Conservation (phyloP, 2,329 filamentous ascomycete species). For the Elsinoe perseae region DNA sequence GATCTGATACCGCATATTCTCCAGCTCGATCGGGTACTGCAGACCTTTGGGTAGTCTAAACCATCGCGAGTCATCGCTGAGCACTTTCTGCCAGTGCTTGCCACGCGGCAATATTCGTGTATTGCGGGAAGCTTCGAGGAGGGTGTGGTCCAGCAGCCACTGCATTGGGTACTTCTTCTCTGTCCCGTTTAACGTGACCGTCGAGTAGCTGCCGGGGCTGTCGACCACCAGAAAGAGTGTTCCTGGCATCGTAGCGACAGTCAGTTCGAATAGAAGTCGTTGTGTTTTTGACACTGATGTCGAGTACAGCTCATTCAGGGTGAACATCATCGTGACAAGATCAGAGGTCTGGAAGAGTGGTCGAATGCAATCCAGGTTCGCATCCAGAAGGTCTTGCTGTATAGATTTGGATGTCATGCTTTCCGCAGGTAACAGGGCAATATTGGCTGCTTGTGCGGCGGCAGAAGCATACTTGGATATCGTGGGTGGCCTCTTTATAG, state of each 20-base stretch:
- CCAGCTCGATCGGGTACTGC: slow-evolving; percentile 73
- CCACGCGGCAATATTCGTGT: slow-evolving; percentile 17
- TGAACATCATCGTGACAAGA: slow-evolving; percentile 81
- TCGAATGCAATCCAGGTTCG: slow-evolving; percentile 32
- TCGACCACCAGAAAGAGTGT: slow-evolving; percentile 79
- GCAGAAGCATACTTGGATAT: slow-evolving; percentile 43
- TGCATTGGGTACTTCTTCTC: slow-evolving; percentile 80
- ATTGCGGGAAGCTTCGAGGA: slow-evolving; percentile 40
- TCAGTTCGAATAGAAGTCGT: slow-evolving; percentile 62
- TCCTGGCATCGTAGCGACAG: slow-evolving; percentile 48
- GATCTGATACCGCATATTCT: slow-evolving; percentile 93
- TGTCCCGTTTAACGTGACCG: slow-evolving; percentile 54
- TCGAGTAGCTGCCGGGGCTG: slow-evolving; percentile 88
- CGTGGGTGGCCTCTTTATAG: slow-evolving; percentile 46
- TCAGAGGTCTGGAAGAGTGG: slow-evolving; percentile 27
- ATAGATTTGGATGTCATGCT: slow-evolving; percentile 36
- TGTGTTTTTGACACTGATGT: slow-evolving; percentile 68
- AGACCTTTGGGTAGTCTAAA: slow-evolving; percentile 61
- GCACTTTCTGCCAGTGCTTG: slow-evolving; percentile 62
- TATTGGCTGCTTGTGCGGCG: slow-evolving; percentile 36
- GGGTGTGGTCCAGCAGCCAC: slow-evolving; percentile 78
- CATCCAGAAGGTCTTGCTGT: slow-evolving; percentile 45
- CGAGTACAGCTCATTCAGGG: slow-evolving; percentile 89
- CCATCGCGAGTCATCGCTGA: slow-evolving; percentile 73
- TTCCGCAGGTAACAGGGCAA: slow-evolving; percentile 29